A percentile compares a stretch with the other conserved stretches of the same genome.
Conservation (phyloP, 1,284 basidiomycete species). For the Pyrrhoderma noxium region DNA sequence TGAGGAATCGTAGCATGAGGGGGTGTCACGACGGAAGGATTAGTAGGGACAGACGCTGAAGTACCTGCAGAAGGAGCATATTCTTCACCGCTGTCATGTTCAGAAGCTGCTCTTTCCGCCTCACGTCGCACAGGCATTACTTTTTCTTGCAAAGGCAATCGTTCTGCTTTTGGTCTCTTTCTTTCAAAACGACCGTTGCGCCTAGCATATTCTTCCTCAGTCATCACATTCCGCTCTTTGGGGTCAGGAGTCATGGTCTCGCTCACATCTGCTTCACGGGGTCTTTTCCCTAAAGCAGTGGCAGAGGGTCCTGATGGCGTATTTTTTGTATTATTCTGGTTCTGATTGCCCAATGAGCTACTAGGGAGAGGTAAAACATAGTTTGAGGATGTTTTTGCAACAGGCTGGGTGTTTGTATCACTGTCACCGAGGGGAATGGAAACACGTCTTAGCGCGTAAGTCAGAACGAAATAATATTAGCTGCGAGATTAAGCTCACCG, state of each 20-base stretch:
- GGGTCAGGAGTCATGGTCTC: constrained; percentile 26
- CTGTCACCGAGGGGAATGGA: constrained; percentile 16
- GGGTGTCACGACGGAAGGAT: constrained; percentile 29
- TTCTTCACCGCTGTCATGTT: constrained; percentile 6
- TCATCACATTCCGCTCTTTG: constrained; percentile 30
- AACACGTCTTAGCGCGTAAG: constrained; percentile 7
- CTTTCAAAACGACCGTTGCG: constrained; percentile 37
- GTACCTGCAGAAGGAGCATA: constrained; percentile 3
- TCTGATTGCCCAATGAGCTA: neutral
- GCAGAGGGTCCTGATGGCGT: constrained; percentile 31
- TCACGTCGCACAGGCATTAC: neutral
- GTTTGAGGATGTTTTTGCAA: neutral
- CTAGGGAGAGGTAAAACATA: neutral
- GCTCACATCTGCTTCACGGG: constrained; percentile 38
- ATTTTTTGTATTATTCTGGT: no score
- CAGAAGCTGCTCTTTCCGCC: neutral
- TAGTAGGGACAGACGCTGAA: constrained; percentile 9
- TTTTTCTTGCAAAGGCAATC: constrained; percentile 18
- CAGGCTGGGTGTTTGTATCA: neutral
- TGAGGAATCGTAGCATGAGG: constrained; percentile 37
- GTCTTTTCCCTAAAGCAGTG: constrained; percentile 50
- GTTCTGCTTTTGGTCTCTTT: constrained; percentile 39
- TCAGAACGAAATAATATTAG: neutral
- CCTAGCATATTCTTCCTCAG: constrained; percentile 32
- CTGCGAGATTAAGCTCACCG: constrained; percentile 3